Evolutionary conservation across 1,284 basidiomycete species (phyloP).

Genomic region (Agroathelia rolfsii): DNA sequence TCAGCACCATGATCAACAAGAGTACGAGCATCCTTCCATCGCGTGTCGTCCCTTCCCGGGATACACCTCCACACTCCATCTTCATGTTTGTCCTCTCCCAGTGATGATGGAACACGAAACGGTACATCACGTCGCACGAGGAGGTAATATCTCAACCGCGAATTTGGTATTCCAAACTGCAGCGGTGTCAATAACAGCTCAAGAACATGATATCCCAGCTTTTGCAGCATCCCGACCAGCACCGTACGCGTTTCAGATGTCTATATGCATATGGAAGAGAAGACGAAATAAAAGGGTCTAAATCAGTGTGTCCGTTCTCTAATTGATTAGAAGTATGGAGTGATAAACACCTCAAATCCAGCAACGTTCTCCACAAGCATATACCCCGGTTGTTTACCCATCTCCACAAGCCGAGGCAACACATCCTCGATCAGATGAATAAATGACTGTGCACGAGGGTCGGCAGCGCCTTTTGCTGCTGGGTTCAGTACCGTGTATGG

Average conservation of each 20-base stretch:
- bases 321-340: constrained; percentile 6
- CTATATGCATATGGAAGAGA: too few species aligned
- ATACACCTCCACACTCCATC: constrained; percentile 37
- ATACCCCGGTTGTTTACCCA: constrained; percentile 37
- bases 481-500: constrained; percentile 73
- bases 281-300: constrained; percentile 1
- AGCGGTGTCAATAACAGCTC: constrained; percentile 65
- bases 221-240: constrained; percentile 37
- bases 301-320: constrained; percentile 2
- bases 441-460: constrained; percentile 69
- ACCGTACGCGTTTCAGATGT: constrained; percentile 49
- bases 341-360: constrained; percentile 58
- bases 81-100: too few species aligned
- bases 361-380: constrained; percentile 71
- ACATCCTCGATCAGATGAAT: constrained; percentile 55
- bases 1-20: constrained; percentile 11
- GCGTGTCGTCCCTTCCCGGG: constrained; percentile 31
- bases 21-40: constrained; percentile 33
- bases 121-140: constrained; percentile 39
- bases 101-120: constrained; percentile 19
- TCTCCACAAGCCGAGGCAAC: constrained; percentile 44
- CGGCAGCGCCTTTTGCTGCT: constrained; percentile 51
- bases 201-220: constrained; percentile 42
- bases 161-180: constrained; percentile 72
- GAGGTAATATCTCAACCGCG: constrained; percentile 69